phyloP scores from a whole-genome alignment of 306 rosid genomes.

The Fragaria nilgerrensis region DNA sequence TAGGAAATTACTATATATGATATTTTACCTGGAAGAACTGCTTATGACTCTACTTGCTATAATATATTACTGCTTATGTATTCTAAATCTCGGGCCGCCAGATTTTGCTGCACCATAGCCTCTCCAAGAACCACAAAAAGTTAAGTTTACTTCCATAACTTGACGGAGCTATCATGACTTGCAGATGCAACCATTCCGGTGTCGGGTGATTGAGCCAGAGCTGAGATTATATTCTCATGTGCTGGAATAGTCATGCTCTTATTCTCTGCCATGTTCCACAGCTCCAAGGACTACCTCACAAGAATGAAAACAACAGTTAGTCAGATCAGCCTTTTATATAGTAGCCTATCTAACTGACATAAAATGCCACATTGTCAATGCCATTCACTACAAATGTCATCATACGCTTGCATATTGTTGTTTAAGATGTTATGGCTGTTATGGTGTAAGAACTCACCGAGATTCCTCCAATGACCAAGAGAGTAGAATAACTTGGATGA shows the following conservation, averaged over 20 bases:
- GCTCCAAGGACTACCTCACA: conserved; percentile 64
- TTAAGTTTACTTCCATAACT: conserved; percentile 70
- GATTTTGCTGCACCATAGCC: conserved; percentile 22
- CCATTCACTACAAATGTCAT: neutral
- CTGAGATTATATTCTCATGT: conserved; percentile 73
- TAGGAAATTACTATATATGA: neutral
- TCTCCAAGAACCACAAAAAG: conserved; percentile 14
- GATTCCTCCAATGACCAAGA: conserved; percentile 81
- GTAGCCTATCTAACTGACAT: neutral
- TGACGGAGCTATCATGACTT: conserved; percentile 81
- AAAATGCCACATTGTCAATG: neutral
- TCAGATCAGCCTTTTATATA: neutral
- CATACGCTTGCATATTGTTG: neutral
- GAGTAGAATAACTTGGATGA: conserved; percentile 82
- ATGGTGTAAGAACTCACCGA: conserved; percentile 50
- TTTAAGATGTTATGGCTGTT: neutral
- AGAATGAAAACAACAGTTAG: conserved; percentile 13
- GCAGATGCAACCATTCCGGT: conserved; percentile 90
- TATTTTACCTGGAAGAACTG: neutral
- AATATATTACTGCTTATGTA: neutral
- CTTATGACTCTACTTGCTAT: neutral
- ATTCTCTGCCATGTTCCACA: conserved; percentile 85
- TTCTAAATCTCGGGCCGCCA: neutral
- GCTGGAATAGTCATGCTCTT: conserved; percentile 73
- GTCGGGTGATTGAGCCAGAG: conserved; percentile 72